phyloP scores from a whole-genome alignment of 768 basidiomycete species.

The Xerocomellus amylosporus region DNA sequence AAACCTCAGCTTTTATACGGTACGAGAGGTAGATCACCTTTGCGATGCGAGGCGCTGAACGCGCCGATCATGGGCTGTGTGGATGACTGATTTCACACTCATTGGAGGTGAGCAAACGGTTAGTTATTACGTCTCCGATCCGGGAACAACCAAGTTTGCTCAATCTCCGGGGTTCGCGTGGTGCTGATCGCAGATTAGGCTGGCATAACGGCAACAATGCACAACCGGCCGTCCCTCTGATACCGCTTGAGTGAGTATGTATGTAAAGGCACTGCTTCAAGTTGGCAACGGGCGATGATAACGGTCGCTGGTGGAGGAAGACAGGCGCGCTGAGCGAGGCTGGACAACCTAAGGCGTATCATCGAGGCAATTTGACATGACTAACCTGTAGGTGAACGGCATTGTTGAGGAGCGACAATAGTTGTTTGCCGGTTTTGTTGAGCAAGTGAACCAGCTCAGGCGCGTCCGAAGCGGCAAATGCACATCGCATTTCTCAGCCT shows the following conservation, averaged over 20 bases:
- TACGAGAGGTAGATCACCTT: background rate
- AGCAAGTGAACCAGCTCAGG: background rate
- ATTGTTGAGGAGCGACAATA: no score
- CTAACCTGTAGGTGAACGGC: background rate
- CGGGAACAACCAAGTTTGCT: background rate
- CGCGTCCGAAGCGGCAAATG: background rate
- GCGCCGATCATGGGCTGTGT: background rate
- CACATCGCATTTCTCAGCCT: background rate
- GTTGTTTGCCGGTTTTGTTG: background rate
- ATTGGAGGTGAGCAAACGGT: background rate
- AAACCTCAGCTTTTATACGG: slow-evolving; percentile 21
- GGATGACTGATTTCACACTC: background rate
- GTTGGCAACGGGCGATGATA: slow-evolving; percentile 1
- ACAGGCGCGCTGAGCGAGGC: background rate
- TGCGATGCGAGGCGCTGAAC: background rate
- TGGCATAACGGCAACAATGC: background rate
- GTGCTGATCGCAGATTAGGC: slow-evolving; percentile 7
- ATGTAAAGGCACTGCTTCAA: background rate
- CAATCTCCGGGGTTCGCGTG: slow-evolving; percentile 1
- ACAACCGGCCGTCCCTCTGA: background rate
- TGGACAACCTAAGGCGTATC: background rate
- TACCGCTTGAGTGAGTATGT: background rate
- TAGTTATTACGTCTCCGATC: slow-evolving; percentile 3
- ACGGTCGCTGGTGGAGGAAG: background rate
- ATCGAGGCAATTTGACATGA: background rate